Base-by-base conservation (phyloP, 2,329 filamentous ascomycete species). In the Aphanocladium album region DNA sequence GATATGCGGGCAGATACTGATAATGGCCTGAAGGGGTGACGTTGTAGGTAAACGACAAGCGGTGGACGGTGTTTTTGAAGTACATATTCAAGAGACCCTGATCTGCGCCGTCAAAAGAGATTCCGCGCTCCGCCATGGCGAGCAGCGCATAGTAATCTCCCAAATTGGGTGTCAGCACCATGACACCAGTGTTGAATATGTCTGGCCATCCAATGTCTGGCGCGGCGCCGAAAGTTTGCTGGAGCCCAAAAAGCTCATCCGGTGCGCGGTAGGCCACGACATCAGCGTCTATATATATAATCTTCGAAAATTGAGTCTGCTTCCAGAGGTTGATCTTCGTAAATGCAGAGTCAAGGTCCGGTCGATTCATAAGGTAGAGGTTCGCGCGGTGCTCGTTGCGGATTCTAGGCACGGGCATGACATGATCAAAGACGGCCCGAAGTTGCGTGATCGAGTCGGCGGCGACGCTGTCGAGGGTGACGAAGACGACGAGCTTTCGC, bases 151-250 rank as follows among this genome's bases (percentile, higher is more conserved):
- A 88, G 75, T 93, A 98, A 66, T 96, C 93, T 61, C 88, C 89
- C 83, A 93, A 80, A 74, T 93, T 89, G 37, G 95, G 95, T 17
- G 83, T 88, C 62, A 99, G 76, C 39, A 92, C 91, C 91, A 99
- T 96, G 67, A 99, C 86, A 69, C 95, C 95, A n/a, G 90, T 92
- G 76, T 99, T 99, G 85, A 98, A 98, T 63, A 93, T 84, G 76
- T 99, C 95, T 37, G 95, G 95, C 95, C 95, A 99, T 67, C 95
- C 95, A 68, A 98, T 92, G 74, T 99, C 95, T 35, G 95, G 93
- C 12, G 90, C 92, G 2, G 95, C 86, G 45, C 85, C 83, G 71
- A 88, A 88, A 58, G 80, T 70, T 52, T 84, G 76, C 5, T 77
- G 69, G 25, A 87, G 72, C 60, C 87, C 82, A 71, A 99, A 96